A percentile compares a stretch with the other conserved stretches of the same genome.
phyloP scores from a whole-genome alignment of 2,329 filamentous ascomycete species.

The Ophiosphaerella herpotricha region DNA sequence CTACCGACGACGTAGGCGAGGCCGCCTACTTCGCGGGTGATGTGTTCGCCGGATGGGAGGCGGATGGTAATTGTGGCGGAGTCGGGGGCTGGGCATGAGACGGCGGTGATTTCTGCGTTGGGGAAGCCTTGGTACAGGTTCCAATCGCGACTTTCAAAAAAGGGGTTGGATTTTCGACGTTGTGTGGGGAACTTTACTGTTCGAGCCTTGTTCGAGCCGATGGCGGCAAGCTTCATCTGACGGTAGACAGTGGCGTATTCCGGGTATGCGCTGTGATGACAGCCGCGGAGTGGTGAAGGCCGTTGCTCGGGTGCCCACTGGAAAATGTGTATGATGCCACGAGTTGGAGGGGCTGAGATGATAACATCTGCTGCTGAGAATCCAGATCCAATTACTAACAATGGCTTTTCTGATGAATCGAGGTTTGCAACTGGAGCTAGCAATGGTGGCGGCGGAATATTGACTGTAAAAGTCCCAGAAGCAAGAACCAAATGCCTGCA shows the following conservation, averaged over 20 bases:
- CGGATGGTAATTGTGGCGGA: conserved; percentile 50
- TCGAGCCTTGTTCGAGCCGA: conserved; percentile 23
- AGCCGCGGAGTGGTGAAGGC: conserved; percentile 62
- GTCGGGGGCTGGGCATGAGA: conserved; percentile 9
- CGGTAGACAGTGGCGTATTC: conserved; percentile 66
- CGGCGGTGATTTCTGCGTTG: conserved; percentile 57
- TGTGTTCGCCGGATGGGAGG: conserved; percentile 47
- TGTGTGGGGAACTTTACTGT: conserved; percentile 27
- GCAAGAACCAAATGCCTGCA: conserved; percentile 64
- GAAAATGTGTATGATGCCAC: conserved; percentile 63
- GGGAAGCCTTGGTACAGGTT: conserved; percentile 60
- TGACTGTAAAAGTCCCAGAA: conserved; percentile 62
- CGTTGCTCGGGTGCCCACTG: conserved; percentile 62
- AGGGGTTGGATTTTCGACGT: conserved; percentile 48
- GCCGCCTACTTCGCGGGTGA: conserved; percentile 54
- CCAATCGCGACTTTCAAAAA: conserved; percentile 57
- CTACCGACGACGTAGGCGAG: conserved; percentile 62
- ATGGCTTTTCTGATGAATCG: conserved; percentile 39
- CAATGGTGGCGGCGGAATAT: conserved; percentile 56
- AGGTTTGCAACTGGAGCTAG: conserved; percentile 52
- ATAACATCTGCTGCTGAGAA: conserved; percentile 67
- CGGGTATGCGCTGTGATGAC: conserved; percentile 65
- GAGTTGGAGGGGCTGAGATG: conserved; percentile 56
- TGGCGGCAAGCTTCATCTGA: conserved; percentile 60
- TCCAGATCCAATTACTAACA: conserved; percentile 64